Percentiles rank a stretch among this genome's conserved stretches.
These are phyloP conservation scores for Thermothielavioides terrestris DNA, from an alignment of 495 filamentous ascomycete species.

Conservation along the genomic window DNA sequence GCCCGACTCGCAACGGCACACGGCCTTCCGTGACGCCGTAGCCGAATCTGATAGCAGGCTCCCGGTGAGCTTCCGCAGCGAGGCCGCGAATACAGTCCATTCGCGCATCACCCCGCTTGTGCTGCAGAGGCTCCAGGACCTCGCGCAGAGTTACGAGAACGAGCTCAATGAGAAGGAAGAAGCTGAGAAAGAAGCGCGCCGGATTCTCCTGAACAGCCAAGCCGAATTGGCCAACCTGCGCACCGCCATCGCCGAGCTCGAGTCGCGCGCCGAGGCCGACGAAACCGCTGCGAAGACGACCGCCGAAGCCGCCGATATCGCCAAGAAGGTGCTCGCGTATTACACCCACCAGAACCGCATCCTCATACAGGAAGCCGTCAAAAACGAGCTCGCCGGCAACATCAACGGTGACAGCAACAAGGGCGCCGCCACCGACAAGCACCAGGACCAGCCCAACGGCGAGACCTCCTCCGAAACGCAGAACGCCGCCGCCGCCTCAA, in stretches of 20 bases:
- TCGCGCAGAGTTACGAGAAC: conserved; percentile 50
- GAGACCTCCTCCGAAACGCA: background rate
- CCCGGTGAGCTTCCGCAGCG: conserved; percentile 38
- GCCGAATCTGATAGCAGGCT: conserved; percentile 25
- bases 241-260: conserved; percentile 41
- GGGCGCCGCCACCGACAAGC: background rate
- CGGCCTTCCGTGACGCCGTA: conserved; percentile 34
- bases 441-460: background rate
- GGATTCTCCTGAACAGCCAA: conserved; percentile 45
- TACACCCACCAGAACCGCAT: conserved; percentile 36
- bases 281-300: conserved; percentile 34
- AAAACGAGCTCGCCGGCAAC: conserved; percentile 24
- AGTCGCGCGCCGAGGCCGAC: conserved; percentile 34
- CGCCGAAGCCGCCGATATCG: conserved; percentile 25
- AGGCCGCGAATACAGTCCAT: conserved; percentile 52
- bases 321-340: conserved; percentile 31
- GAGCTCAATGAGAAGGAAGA: conserved; percentile 52
- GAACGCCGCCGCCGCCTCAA: no score
- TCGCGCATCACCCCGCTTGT: conserved; percentile 48
- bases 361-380: conserved; percentile 28
- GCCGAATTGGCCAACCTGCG: conserved; percentile 45
- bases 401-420: conserved; percentile 26
- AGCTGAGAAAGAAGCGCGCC: conserved; percentile 48
- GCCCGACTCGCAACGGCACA: conserved; percentile 39
- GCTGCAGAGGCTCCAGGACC: conserved; percentile 46